Percentiles rank a stretch among this genome's conserved stretches.
These are phyloP conservation scores for Mucor lusitanicus DNA, from an alignment of 371 early-diverging fungal genomes.

Conservation along the genomic window DNA sequence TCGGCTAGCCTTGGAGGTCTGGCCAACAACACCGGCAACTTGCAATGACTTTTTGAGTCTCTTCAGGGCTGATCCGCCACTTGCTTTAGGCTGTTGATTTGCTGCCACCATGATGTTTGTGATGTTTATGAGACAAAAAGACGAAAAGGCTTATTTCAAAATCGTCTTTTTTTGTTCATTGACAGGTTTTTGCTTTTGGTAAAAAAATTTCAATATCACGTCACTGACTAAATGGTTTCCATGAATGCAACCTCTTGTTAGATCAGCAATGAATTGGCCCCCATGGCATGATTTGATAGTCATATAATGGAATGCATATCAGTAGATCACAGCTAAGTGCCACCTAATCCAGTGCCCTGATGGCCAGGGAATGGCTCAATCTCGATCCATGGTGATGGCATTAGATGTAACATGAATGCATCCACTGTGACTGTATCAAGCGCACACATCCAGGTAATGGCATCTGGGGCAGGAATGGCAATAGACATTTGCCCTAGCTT, in stretches of 20 bases:
- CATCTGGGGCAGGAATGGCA: not conserved
- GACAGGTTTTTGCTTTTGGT: not conserved
- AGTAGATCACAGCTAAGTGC: not conserved
- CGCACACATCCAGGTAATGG: not conserved
- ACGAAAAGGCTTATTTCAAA: constrained; percentile 5
- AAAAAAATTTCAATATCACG: constrained; percentile 10
- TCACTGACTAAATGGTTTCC: not conserved
- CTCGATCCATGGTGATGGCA: not conserved
- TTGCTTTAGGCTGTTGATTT: constrained; percentile 29
- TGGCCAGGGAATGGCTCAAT: not conserved
- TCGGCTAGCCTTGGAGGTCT: constrained; percentile 57
- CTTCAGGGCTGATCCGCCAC: constrained; percentile 74
- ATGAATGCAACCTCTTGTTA: not conserved
- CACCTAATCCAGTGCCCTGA: not conserved
- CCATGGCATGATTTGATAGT: not conserved
- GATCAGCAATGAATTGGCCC: not conserved
- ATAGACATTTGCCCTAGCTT: constrained; percentile 2
- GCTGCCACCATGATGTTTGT: constrained; percentile 20
- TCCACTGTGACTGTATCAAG: not conserved
- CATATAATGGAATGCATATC: not conserved
- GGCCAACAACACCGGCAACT: constrained; percentile 80
- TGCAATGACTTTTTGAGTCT: constrained; percentile 75
- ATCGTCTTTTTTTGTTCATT: constrained; percentile 3
- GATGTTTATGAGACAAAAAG: not conserved
- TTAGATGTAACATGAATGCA: not conserved